Evolutionary conservation across 2,329 filamentous ascomycete species (phyloP), one percentile per base, ranked within the genome.

Genomic region (Aspergillus chevalieri): DNA sequence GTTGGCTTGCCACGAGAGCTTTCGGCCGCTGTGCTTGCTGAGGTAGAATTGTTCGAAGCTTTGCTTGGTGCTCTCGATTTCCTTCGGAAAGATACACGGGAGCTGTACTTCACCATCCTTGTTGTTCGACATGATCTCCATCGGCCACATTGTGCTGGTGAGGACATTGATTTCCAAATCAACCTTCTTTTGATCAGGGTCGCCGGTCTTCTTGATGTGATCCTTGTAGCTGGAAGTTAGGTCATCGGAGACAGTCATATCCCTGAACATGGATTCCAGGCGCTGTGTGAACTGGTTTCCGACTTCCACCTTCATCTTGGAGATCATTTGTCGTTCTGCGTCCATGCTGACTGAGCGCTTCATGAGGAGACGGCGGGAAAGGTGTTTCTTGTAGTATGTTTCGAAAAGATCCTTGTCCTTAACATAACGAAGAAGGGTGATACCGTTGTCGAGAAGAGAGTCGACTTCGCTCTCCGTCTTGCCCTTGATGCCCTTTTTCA

Each of bases 231-330:
- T 83, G 10, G 82, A 73, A 0, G 87, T 89, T 22, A 96, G 78
- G 56, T 95, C 92, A 48, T 86, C 83, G 0, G 91, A 96, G 10
- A 91, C 83, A 14, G 85, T 83, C 81, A 97, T 91, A 63, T 98
- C 93, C 70, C 90, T 91, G 75, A 98, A 96, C 90, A 98, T 97
- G 56, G 90, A 87, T 65, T 98, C 93, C 42, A 98, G 82, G 66
- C 94, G 95, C 62, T 83, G 77, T 0, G 93, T 97, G 66, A 97
- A 97, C 58, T 90, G 85, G 66, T 94, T 95, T 36, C 93, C 93
- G 47, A 97, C 83, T 67, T 96, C 92, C 64, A 93, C 83, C 78
- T 96, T 97, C 90, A 98, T 96, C 55, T 92, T 87, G 0, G 85
- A 86, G 47, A 98, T 93, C 82, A 98, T 94, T 62, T 93, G 86